These are phyloP conservation scores for Jamesozyma hellenica DNA, from an alignment of 805 yeast species.

Conservation along the genomic window DNA sequence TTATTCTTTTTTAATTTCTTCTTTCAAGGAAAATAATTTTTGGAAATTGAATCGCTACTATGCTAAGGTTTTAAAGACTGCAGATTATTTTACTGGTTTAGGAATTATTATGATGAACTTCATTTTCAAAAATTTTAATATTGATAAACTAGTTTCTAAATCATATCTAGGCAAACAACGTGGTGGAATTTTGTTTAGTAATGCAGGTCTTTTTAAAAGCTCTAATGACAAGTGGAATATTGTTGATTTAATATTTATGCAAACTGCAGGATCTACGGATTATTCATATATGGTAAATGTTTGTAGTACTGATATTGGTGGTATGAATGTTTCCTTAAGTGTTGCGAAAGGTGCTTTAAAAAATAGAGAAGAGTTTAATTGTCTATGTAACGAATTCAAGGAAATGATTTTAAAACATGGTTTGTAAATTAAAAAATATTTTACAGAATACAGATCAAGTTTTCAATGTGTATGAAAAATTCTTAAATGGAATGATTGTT, in stretches of 20 bases:
- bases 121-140: slow-evolving; percentile 10
- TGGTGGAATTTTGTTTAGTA: slow-evolving; percentile 21
- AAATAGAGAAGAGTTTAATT: slow-evolving; percentile 1
- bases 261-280: slow-evolving; percentile 15
- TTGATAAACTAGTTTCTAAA: slow-evolving; percentile 13
- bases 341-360: slow-evolving; percentile 11
- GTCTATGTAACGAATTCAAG: background rate
- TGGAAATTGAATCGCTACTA: slow-evolving; percentile 18
- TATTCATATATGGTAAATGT: slow-evolving; percentile 15
- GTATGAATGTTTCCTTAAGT: slow-evolving; percentile 16
- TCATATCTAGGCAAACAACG: slow-evolving; percentile 12
- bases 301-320: slow-evolving; percentile 14
- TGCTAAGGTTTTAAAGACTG: slow-evolving; percentile 8
- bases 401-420: background rate
- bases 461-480: too few species aligned
- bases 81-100: slow-evolving; percentile 13
- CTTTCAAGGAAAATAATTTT: slow-evolving; percentile 11
- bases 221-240: slow-evolving; percentile 3
- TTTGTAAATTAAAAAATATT: too few species aligned
- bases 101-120: slow-evolving; percentile 17
- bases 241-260: slow-evolving; percentile 16
- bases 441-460: too few species aligned
- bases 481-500: too few species aligned
- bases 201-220: slow-evolving; percentile 13
- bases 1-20: slow-evolving; percentile 17